Evolutionary conservation across 2,329 filamentous ascomycete species (phyloP).

Genomic region (Lasiodiplodia sp.): DNA sequence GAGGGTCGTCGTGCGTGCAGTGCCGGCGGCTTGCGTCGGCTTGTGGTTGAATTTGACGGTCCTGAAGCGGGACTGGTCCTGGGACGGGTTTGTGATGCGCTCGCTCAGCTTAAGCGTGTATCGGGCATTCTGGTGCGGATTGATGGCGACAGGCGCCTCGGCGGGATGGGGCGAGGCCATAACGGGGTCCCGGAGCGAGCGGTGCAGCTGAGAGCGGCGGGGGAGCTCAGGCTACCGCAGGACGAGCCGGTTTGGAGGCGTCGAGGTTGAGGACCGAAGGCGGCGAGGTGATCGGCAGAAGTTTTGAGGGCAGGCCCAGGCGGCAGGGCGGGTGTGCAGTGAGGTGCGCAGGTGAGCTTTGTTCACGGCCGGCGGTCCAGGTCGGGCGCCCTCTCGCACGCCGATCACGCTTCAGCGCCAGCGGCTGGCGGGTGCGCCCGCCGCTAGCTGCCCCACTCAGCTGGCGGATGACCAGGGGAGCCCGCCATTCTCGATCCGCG

Average conservation of each 20-base stretch:
- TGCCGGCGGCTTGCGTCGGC: constrained; percentile 43
- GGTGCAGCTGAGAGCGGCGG: not conserved
- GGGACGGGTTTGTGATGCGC: constrained; percentile 18
- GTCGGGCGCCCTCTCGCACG: not conserved
- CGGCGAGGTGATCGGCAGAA: not conserved
- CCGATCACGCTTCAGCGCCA: constrained; percentile 26
- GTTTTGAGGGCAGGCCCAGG: not conserved
- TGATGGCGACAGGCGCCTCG: constrained; percentile 8
- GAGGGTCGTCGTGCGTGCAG: constrained; percentile 40
- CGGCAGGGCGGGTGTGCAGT: not conserved
- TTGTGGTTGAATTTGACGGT: constrained; percentile 51
- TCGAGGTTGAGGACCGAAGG: not conserved
- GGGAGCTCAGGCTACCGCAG: not conserved
- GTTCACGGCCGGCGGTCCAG: constrained; percentile 12
- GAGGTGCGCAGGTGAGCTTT: constrained; percentile 12
- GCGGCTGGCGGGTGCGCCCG: constrained; percentile 17
- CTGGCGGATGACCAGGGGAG: constrained; percentile 7
- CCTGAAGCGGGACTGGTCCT: constrained; percentile 1
- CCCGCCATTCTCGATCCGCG: constrained; percentile 13
- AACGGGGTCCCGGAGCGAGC: constrained; percentile 9
- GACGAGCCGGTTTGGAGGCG: not conserved
- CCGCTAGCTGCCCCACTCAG: constrained; percentile 5
- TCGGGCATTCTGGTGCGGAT: constrained; percentile 19
- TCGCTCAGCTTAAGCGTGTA: constrained; percentile 29
- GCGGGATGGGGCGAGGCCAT: constrained; percentile 26